A percentile compares a stretch with the other conserved stretches of the same genome.
These are phyloP conservation scores for Powellomyces hirtus DNA, from an alignment of 192 early-diverging fungal species.

Conservation along the genomic window DNA sequence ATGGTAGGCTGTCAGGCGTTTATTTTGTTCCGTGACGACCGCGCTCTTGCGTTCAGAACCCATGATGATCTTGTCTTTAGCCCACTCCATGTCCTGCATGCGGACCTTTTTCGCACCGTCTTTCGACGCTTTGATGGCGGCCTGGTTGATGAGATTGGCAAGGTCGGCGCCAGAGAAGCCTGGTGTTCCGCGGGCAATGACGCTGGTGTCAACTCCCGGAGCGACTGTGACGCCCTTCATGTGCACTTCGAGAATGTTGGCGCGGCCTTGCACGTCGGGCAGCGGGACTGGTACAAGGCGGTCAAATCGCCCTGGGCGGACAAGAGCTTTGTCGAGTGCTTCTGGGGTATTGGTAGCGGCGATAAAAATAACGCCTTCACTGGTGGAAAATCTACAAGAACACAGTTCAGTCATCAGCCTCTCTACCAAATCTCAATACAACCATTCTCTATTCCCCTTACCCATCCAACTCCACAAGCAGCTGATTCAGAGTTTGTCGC, in stretches of 20 bases:
- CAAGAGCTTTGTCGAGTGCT: slow-evolving; percentile 92
- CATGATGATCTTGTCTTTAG: slow-evolving; percentile 99
- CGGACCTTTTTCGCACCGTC: slow-evolving; percentile 69
- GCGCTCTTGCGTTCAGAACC: slow-evolving; percentile 92
- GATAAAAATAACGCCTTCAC: slow-evolving; percentile 96
- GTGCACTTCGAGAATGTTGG: slow-evolving; percentile 90
- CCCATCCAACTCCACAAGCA: slow-evolving; percentile 98
- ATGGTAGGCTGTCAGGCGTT: slow-evolving; percentile 93
- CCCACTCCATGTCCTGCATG: slow-evolving; percentile 88
- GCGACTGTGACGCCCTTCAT: slow-evolving; percentile 73
- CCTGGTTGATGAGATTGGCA: slow-evolving; percentile 95
- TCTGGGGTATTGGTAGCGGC: slow-evolving; percentile 99
- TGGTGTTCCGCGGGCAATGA: slow-evolving; percentile 93
- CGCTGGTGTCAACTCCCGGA: slow-evolving; percentile 72
- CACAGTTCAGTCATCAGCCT: neutral
- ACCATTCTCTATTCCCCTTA: too few species aligned
- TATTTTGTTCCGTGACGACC: slow-evolving; percentile 84
- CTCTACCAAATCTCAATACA: neutral
- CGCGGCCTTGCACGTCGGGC: slow-evolving; percentile 95
- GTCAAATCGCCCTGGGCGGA: slow-evolving; percentile 97
- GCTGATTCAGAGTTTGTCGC: slow-evolving; percentile 98
- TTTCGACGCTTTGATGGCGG: slow-evolving; percentile 91
- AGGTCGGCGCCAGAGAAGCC: slow-evolving; percentile 99
- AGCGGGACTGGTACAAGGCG: slow-evolving; percentile 89
- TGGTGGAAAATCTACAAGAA: slow-evolving; percentile 70